Base-by-base conservation (phyloP, 2,329 filamentous ascomycete species). In the Fusarium scirpi region DNA sequence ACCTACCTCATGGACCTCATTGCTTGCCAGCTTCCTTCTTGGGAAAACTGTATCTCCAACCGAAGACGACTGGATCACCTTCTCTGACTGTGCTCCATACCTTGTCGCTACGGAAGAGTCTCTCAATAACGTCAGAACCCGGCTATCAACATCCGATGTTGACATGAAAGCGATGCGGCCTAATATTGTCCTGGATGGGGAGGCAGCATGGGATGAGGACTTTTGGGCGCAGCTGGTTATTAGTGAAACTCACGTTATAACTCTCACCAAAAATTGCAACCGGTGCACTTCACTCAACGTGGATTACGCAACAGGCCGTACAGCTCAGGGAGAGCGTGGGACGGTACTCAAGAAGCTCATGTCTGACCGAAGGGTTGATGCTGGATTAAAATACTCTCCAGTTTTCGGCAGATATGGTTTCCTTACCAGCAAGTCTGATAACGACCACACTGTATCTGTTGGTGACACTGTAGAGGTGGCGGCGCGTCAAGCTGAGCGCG, bases 331-430 rank as follows among this genome's bases (percentile, higher is more conserved):
- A 4, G 87, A 89, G 73, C 78, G 81, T 38, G 90, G 89, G n/a
- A 82, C 80, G 41, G 85, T 92, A 18, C 81, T 93, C 67, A 93
- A 93, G 82, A 89, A 89, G 74, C 80, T 94, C 73, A 89, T 90
- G 85, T 86, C 84, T 54, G 90, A 94, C 78, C 85, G 92, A 22
- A 85, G 91, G 59, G 90, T 94, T 9, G 92, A 94, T 75, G 69
- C 77, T n/a, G 92, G 92, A 0, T 82, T 82, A 34, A 91, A 88
- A 76, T 93, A 88, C 77, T 87, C 85, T 63, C 91, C 92, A 15
- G 84, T 92, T 11, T 94, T 94, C 83, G 92, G 92, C 12, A 84
- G 91, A 46, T 94, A 94, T 79, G 90, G 85, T 0, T 93, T 93
- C 76, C 78, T 91, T 8, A 71, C 69, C 22, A 67, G 73, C 15